These are phyloP conservation scores for Ormosia semicastrata DNA, from an alignment of 306 rosid species.

Conservation along the genomic window DNA sequence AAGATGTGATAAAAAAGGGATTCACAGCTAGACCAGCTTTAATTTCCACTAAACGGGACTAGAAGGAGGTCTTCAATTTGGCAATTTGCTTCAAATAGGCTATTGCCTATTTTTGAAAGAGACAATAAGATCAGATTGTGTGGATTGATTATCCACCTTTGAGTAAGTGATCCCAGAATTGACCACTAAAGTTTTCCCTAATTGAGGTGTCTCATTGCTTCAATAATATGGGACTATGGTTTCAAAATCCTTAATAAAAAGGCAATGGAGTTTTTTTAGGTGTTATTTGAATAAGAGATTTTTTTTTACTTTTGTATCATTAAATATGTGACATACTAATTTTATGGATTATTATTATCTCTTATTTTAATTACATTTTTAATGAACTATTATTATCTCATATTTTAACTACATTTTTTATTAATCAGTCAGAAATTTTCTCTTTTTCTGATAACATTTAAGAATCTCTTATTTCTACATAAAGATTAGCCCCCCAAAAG, in stretches of 20 bases:
- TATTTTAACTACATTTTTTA: too few species aligned
- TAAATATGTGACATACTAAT: too few species aligned
- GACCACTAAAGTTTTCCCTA: conserved; percentile 17
- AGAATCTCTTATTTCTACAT: not conserved
- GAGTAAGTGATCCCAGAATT: conserved; percentile 30
- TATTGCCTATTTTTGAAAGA: not conserved
- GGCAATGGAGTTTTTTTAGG: not conserved
- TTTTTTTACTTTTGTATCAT: too few species aligned
- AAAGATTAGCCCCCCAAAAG: not conserved
- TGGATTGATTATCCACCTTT: conserved; percentile 10
- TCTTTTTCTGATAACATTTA: too few species aligned
- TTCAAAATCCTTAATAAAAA: not conserved
- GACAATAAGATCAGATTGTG: conserved; percentile 5
- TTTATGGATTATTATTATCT: too few species aligned
- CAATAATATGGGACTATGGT: conserved; percentile 16
- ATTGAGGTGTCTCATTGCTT: not conserved
- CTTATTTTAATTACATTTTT: too few species aligned
- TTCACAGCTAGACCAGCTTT: conserved; percentile 21
- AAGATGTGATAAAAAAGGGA: conserved; percentile 28
- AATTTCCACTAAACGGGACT: conserved; percentile 34
- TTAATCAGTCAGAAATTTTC: too few species aligned
- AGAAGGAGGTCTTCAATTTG: conserved; percentile 15
- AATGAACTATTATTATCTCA: too few species aligned
- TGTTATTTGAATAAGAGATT: too few species aligned
- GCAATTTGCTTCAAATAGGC: not conserved